Base-by-base conservation (phyloP, 139 green algal genomes). In the Dunaliella primolecta region DNA sequence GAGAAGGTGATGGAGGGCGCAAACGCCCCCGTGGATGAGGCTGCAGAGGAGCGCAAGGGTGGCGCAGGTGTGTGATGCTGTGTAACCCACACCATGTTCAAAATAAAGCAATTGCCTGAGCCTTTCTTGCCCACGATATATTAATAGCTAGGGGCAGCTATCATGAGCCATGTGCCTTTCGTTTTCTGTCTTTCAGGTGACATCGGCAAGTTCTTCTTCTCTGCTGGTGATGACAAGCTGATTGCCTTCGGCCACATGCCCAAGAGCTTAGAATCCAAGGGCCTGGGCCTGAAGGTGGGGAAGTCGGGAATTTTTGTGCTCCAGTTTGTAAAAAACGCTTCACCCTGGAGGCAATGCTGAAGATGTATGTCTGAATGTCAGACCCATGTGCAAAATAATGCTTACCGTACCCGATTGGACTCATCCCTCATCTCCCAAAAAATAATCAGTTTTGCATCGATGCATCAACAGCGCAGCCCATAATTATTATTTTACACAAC, bases 41-140 rank as follows among this genome's bases (percentile, higher is more conserved):
- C 78, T 7, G 93, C 93, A 33, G 94, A 97, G 90, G 94, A 97
- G 92, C 90, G 93, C 86, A 96, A 96, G 91, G 94, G 94, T 74
- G 94, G 94, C 38, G 91, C 92, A 57, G 88, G 89, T 33, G 75
- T 38, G 46, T 64, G 46, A n/a, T n/a, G n/a, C n/a, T n/a, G n/a
- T n/a, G n/a, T n/a, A n/a, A n/a, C n/a, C n/a, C n/a, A n/a, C n/a
- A n/a, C n/a, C n/a, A n/a, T n/a, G n/a, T n/a, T n/a, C n/a, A n/a
- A n/a, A n/a, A n/a, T n/a, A n/a, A n/a, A n/a, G n/a, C n/a, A n/a
- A n/a, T n/a, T n/a, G n/a, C n/a, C n/a, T n/a, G n/a, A n/a, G n/a
- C n/a, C n/a, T n/a, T n/a, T n/a, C n/a, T n/a, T n/a, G n/a, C n/a
- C n/a, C n/a, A n/a, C n/a, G 27, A 77, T 77, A 35, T 25, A 29